Percentiles rank a stretch among this genome's conserved stretches.
These are phyloP conservation scores for Xanthoparmelia taractica DNA, from an alignment of 495 filamentous ascomycete species.

Conservation along the genomic window DNA sequence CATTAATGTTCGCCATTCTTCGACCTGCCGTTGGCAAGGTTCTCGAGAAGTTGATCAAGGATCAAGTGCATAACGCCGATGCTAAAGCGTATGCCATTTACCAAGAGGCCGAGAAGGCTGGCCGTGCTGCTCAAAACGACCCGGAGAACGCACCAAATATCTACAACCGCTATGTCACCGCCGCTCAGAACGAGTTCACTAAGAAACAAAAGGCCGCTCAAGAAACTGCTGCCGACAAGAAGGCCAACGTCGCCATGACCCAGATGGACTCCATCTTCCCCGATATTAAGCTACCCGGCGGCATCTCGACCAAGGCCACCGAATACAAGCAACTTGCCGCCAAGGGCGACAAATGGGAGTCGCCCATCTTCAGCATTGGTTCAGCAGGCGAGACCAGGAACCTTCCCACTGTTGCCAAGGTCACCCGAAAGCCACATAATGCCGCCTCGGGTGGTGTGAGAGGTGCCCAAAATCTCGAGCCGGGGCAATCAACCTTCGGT, in stretches of 20 bases:
- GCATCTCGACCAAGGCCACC: slow-evolving; percentile 88
- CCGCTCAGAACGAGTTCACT: slow-evolving; percentile 64
- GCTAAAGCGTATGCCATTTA: slow-evolving; percentile 65
- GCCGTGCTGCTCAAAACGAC: slow-evolving; percentile 56
- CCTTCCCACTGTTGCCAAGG: slow-evolving; percentile 54
- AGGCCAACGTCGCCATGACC: slow-evolving; percentile 74
- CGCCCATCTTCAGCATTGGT: slow-evolving; percentile 86
- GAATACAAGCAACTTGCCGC: slow-evolving; percentile 82
- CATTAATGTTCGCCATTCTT: slow-evolving; percentile 73
- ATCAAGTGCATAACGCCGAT: slow-evolving; percentile 66
- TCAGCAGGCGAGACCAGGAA: slow-evolving; percentile 61
- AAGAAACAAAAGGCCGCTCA: slow-evolving; percentile 62
- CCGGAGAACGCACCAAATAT: slow-evolving; percentile 76
- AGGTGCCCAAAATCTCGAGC: slow-evolving; percentile 32
- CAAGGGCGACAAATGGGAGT: slow-evolving; percentile 92
- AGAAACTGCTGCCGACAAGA: slow-evolving; percentile 56
- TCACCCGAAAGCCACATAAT: slow-evolving; percentile 60
- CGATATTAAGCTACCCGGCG: slow-evolving; percentile 77
- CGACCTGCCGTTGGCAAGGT: slow-evolving; percentile 79
- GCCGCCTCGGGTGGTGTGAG: slow-evolving; percentile 35
- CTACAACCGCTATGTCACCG: slow-evolving; percentile 73
- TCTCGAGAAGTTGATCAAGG: slow-evolving; percentile 77
- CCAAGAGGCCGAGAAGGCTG: slow-evolving; percentile 67
- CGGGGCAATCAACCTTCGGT: slow-evolving; percentile 25
- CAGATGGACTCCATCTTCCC: slow-evolving; percentile 87